phyloP scores from a whole-genome alignment of 2,329 filamentous ascomycete genomes.

The Colletotrichum aenigma region DNA sequence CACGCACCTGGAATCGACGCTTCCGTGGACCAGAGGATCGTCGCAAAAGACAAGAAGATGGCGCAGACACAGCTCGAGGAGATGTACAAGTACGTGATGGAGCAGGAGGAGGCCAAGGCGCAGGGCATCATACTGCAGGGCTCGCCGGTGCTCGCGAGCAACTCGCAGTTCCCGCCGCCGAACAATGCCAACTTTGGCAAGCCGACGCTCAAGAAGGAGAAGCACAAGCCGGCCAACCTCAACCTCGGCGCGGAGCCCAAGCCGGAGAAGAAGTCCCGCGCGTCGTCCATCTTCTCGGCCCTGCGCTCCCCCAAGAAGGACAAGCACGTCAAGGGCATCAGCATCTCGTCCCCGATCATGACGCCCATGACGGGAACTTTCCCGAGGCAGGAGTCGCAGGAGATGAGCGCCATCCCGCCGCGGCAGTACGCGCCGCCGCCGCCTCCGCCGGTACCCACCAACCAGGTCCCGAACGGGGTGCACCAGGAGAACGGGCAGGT shows the following conservation, averaged over 20 bases:
- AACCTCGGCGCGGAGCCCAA: constrained; percentile 45
- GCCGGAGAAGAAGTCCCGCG: constrained; percentile 57
- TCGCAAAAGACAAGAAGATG: constrained; percentile 75
- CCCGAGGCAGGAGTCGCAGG: constrained; percentile 56
- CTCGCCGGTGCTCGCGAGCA: constrained; percentile 37
- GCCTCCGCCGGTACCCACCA: constrained; percentile 59
- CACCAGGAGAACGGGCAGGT: constrained; percentile 33
- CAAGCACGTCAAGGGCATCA: constrained; percentile 56
- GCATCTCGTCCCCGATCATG: constrained; percentile 69
- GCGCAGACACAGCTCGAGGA: constrained; percentile 85
- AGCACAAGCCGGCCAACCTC: constrained; percentile 53
- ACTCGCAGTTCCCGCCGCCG: constrained; percentile 26
- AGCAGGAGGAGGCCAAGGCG: constrained; percentile 76
- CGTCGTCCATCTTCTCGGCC: constrained; percentile 65
- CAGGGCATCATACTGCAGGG: constrained; percentile 55
- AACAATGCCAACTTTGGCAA: constrained; percentile 34
- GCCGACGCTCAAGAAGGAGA: constrained; percentile 44
- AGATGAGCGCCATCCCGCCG: constrained; percentile 62
- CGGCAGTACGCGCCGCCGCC: constrained; percentile 62
- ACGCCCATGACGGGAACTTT: constrained; percentile 67
- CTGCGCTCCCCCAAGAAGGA: constrained; percentile 64
- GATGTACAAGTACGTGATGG: constrained; percentile 91
- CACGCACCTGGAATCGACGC: constrained; percentile 65
- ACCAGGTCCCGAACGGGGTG: constrained; percentile 43
- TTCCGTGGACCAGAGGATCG: constrained; percentile 77